A percentile compares a stretch with the other conserved stretches of the same genome.
Conservation (phyloP, 129 eudicot genomes). For the Centrapalus pauciflorus region DNA sequence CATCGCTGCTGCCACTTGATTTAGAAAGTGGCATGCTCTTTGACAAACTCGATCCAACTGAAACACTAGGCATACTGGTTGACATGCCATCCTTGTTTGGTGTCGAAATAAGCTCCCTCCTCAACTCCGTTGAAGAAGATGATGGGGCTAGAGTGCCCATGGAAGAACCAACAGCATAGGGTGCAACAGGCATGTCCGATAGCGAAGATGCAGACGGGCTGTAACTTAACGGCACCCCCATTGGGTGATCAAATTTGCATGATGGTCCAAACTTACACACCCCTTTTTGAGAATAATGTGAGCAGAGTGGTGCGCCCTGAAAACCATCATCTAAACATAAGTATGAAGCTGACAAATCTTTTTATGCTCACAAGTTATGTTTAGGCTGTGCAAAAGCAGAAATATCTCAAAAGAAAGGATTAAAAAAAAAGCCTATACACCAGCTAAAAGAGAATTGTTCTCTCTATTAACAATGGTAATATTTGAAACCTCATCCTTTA, state of each 20-base stretch:
- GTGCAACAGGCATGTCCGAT: conserved; percentile 92
- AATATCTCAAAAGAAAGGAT: too few species aligned
- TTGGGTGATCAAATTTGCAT: conserved; percentile 93
- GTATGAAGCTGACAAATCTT: too few species aligned
- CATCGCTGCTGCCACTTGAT: conserved; percentile 40
- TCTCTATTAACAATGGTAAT: too few species aligned
- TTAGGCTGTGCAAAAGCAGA: too few species aligned
- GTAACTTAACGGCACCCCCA: conserved; percentile 70
- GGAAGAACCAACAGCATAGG: conserved; percentile 83
- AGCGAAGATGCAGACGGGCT: conserved; percentile 88
- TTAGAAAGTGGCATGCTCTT: conserved; percentile 44
- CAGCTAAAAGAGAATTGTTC: too few species aligned
- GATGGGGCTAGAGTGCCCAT: conserved; percentile 80
- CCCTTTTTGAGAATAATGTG: conserved; percentile 79
- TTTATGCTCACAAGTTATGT: too few species aligned
- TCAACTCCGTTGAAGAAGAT: conserved; percentile 72
- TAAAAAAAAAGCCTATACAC: too few species aligned
- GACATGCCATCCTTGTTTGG: conserved; percentile 42
- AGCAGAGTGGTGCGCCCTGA: conserved; percentile 85
- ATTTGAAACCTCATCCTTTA: too few species aligned
- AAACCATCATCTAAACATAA: too few species aligned
- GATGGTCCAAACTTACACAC: conserved; percentile 80
- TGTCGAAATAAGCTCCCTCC: conserved; percentile 46
- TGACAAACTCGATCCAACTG: conserved; percentile 58
- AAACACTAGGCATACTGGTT: conserved; percentile 54